Evolutionary conservation across 768 basidiomycete species (phyloP), one percentile per base, ranked within the genome.

Genomic region (Lactarius hengduanensis): DNA sequence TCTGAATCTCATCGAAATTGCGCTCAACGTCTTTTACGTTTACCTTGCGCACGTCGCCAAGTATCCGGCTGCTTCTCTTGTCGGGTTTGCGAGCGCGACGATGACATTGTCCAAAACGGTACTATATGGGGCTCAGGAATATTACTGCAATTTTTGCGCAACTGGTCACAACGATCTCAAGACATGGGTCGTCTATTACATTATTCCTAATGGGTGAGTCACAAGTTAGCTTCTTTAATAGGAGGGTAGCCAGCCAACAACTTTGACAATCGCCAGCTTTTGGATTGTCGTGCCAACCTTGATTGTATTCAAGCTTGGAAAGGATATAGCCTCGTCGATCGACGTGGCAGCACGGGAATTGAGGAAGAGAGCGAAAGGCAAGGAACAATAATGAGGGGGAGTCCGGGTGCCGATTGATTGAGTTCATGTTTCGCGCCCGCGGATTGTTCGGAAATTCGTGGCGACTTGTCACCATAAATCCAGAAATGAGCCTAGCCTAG

Each of bases 51-150:
- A 94, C 72, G 78, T 86, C 66, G 75, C 77, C 13, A 71, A 76
- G 60, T 87, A 86, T 76, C 84, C 90, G 3, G 78, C 84, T 15
- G 91, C 94, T 0, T 83, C 90, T 2, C 69, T 95, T 32, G 72
- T 96, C 62, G 94, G 92, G 4, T 90, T 94, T 72, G 79, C 83
- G 20, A 81, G 85, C 1, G 87, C 82, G 2, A 75, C 82, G n/a
- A 87, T 94, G 88, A 96, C 94, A 0, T 77, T 94, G 50, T 84
- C 87, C 43, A 96, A 96, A 79, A 96, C 94, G 3, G 74, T 86
- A 8, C 81, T 96, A n/a, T 96, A 96, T 76, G 85, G 84, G 81
- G 74, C 80, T 16, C 88, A 93, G 74, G 94, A 95, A 75, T 89
- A 88, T 75, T 92, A 80, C 72, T 92, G 91, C 74, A 81, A 82